phyloP scores from a whole-genome alignment of 2,329 filamentous ascomycete genomes.

The Juglanconis juglandina region DNA sequence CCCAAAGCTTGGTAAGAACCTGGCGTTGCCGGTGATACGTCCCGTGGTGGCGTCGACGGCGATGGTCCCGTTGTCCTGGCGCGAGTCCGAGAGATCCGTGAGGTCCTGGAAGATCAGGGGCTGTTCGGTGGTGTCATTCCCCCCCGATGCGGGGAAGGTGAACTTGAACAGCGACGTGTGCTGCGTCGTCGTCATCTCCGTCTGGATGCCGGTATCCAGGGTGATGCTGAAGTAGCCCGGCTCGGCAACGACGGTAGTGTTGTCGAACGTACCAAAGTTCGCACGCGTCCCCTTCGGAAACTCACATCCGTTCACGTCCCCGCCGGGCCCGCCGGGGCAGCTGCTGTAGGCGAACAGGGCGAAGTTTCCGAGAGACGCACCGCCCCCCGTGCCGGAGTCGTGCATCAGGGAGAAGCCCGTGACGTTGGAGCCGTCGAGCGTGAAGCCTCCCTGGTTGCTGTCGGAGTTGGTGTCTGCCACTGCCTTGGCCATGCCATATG shows the following conservation, averaged over 20 bases:
- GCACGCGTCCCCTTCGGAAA: slow-evolving; percentile 49
- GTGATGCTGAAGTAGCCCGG: slow-evolving; percentile 66
- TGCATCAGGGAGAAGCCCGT: slow-evolving; percentile 57
- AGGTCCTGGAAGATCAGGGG: slow-evolving; percentile 66
- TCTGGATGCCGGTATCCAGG: slow-evolving; percentile 53
- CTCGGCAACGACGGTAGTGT: slow-evolving; percentile 50
- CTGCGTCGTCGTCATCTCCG: slow-evolving; percentile 67
- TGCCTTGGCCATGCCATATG: slow-evolving; percentile 53
- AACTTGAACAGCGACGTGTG: slow-evolving; percentile 65
- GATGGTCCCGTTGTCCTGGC: slow-evolving; percentile 55
- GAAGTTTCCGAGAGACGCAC: slow-evolving; percentile 68
- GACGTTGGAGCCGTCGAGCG: slow-evolving; percentile 46
- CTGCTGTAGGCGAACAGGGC: slow-evolving; percentile 65
- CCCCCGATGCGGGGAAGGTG: slow-evolving; percentile 48
- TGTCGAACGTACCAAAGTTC: slow-evolving; percentile 42
- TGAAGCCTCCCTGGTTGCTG: slow-evolving; percentile 57
- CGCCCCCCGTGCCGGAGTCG: slow-evolving; percentile 55
- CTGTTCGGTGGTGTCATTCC: slow-evolving; percentile 35
- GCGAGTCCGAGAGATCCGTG: slow-evolving; percentile 59
- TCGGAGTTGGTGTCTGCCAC: slow-evolving; percentile 51
- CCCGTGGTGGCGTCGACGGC: slow-evolving; percentile 53
- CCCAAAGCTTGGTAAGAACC: slow-evolving; percentile 64
- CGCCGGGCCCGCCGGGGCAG: slow-evolving; percentile 56
- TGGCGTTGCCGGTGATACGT: slow-evolving; percentile 59
- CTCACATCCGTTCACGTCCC: slow-evolving; percentile 59